Percentiles rank a stretch among this genome's conserved stretches.
These are phyloP conservation scores for Wickerhamiella azymoides DNA, from an alignment of 805 yeast species.

Conservation along the genomic window DNA sequence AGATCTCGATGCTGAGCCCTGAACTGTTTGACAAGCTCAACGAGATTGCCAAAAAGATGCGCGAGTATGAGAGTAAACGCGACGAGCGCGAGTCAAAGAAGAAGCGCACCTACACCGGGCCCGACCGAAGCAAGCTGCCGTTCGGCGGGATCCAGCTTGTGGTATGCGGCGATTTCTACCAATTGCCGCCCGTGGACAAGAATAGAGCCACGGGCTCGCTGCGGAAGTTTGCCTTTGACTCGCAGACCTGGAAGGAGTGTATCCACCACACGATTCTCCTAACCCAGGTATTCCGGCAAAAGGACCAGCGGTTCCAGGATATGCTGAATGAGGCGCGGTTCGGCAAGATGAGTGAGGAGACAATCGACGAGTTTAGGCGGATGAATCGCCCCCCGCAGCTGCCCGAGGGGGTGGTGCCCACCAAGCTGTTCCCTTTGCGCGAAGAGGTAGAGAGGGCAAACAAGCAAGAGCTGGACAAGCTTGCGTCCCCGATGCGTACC, in stretches of 20 bases:
- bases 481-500: slow-evolving; percentile 34
- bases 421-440: slow-evolving; percentile 80
- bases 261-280: slow-evolving; percentile 55
- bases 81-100: too few species aligned
- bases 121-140: slow-evolving; percentile 31
- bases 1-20: slow-evolving; percentile 88
- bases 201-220: slow-evolving; percentile 18
- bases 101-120: too few species aligned
- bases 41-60: slow-evolving; percentile 43
- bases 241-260: slow-evolving; percentile 50
- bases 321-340: slow-evolving; percentile 70
- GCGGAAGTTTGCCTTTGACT: slow-evolving; percentile 57
- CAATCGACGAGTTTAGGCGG: slow-evolving; percentile 35
- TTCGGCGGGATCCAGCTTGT: slow-evolving; percentile 92
- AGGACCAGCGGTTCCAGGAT: slow-evolving; percentile 56
- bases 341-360: slow-evolving; percentile 44
- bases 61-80: neutral
- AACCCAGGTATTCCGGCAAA: slow-evolving; percentile 75
- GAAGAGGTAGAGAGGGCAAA: slow-evolving; percentile 75
- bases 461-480: slow-evolving; percentile 31
- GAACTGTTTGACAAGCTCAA: slow-evolving; percentile 61
- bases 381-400: slow-evolving; percentile 39
- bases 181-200: slow-evolving; percentile 74
- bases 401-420: slow-evolving; percentile 70
- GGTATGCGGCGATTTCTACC: slow-evolving; percentile 91